Evolutionary conservation across 2,329 filamentous ascomycete genomes (phyloP).

Genomic region (Alternaria novae-zelandiae): DNA sequence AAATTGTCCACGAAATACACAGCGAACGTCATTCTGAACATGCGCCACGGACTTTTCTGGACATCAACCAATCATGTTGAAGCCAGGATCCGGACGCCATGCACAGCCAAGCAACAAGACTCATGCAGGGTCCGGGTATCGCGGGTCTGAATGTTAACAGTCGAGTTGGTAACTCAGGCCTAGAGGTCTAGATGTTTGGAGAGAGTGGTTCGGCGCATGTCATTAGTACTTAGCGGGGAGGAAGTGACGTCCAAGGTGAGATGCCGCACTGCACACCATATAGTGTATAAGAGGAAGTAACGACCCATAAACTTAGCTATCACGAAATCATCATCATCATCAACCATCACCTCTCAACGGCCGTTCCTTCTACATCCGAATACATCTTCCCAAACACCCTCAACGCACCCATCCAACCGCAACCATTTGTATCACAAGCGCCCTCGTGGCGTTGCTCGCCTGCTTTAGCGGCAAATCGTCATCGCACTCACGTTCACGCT

Average conservation of each 20-base stretch:
- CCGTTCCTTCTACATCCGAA: background rate
- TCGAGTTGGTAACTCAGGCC: background rate
- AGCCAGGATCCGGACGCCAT: background rate
- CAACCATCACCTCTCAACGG: background rate
- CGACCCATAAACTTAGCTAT: background rate
- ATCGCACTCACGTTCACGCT: background rate
- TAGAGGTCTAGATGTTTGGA: background rate
- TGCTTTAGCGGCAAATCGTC: background rate
- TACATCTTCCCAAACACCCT: rapidly evolving
- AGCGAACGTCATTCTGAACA: background rate
- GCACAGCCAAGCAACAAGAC: background rate
- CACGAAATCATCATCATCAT: background rate
- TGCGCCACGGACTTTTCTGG: rapidly evolving
- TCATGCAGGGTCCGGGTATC: background rate
- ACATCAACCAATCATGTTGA: background rate
- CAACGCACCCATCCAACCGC: background rate
- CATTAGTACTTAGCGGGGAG: background rate
- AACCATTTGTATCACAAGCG: background rate
- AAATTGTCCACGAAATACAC: background rate
- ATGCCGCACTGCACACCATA: rapidly evolving
- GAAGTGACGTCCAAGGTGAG: background rate
- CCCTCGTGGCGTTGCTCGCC: background rate
- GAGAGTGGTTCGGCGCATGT: background rate
- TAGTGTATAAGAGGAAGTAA: background rate
- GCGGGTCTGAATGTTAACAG: background rate